Base-by-base conservation (phyloP, 257 asterid genomes). In the Thymus mandschuricus region DNA sequence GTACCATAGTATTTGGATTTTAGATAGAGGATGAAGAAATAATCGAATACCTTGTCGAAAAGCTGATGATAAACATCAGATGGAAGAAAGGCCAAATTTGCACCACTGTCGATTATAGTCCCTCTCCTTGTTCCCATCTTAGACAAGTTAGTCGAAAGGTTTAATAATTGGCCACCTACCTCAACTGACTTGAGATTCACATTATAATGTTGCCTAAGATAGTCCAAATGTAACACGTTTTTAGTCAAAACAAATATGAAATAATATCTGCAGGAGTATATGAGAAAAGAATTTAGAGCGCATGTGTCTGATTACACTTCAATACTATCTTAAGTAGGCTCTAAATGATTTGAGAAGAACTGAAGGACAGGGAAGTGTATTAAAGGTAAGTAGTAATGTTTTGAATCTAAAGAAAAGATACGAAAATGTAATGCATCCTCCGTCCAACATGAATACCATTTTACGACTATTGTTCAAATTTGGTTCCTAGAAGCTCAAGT, bases 1-100 rank as follows among this genome's bases (percentile, higher is more conserved):
- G 59, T 48, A 31, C 45, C 64, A 38, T 15, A 13, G 41, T 68
- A 38, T 44, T 29, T 62, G 69, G 48, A 69, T 29, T 46, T 57
- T 52, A 72, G 43, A 62, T 51, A 58, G 13, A 45, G 28, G 62
- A 71, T 40, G 71, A 31, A 55, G 62, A n/a, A 27, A 10, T 10
- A 61, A 33, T 78, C 12, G 67, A 74, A 31, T 78, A 84, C 97
- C 91, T 73, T 77, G 31, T 70, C 60, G 34, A 88, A 66, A 64
- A 90, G 70, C 75, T 86, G 85, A 44, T 55, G 64, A 81, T 90
- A 87, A 66, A 90, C 80, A 13, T 62, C 73, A 69, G 87, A 72
- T 29, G 98, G 97, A 73, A 93, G 94, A 90, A 88, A 93, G 30
- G 96, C 98, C 86, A 93, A 81, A 44, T 97, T 93, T 40, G 98